Evolutionary conservation across 306 rosid genomes (phyloP).

Genomic region (Cicer bijugum): DNA sequence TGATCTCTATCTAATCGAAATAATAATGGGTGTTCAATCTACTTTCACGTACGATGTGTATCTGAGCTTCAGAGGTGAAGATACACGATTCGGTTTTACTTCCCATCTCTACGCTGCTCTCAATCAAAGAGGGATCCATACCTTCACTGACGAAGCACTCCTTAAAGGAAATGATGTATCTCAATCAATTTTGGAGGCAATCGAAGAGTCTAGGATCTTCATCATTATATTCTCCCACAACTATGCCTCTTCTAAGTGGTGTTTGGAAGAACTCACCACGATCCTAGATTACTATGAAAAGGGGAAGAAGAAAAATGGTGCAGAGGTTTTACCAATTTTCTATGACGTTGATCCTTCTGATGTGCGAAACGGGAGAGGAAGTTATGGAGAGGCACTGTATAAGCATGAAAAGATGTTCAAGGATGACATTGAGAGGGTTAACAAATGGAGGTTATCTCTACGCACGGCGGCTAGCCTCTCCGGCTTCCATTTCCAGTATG

Average conservation of each 20-base stretch:
- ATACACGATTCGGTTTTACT: neutral
- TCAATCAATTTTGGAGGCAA: neutral
- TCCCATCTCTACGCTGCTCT: neutral
- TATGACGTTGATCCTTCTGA: neutral
- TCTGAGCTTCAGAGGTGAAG: slow-evolving; percentile 7
- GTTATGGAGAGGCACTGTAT: neutral
- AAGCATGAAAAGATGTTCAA: neutral
- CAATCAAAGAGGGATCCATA: neutral
- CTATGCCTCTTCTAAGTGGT: slow-evolving; percentile 4
- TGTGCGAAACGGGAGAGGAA: neutral
- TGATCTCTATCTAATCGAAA: neutral
- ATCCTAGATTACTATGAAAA: neutral
- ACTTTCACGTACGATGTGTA: neutral
- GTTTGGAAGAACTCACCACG: slow-evolving; percentile 3
- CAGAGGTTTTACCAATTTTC: neutral
- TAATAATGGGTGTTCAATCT: neutral
- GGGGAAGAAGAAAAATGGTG: neutral
- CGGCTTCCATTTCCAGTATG: neutral
- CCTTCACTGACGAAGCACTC: neutral
- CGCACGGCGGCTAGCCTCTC: neutral
- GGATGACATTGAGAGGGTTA: neutral
- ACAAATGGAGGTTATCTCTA: neutral
- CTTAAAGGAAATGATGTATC: neutral
- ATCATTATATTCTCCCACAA: neutral
- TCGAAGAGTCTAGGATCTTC: neutral